Base-by-base conservation (phyloP, 2,329 filamentous ascomycete species). In the Fusarium stilboides region DNA sequence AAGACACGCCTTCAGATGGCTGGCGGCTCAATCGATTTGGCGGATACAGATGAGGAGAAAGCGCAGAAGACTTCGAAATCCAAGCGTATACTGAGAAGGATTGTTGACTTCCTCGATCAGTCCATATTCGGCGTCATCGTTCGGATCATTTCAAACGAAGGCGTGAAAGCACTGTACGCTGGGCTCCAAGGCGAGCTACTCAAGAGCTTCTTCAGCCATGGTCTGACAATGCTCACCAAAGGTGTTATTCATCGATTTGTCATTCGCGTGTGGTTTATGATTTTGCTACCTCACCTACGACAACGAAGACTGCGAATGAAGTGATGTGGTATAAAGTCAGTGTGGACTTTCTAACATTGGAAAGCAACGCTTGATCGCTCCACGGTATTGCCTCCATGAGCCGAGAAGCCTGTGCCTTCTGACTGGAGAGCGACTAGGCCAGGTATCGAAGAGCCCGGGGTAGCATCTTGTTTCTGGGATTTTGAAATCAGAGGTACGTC, bases 371-470 rank as follows among this genome's bases (percentile, higher is more conserved):
- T 91, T 5, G 87, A 82, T 78, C 91, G 96, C 80, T 92, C 92
- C 17, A 97, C 94, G 73, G 92, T 88, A 75, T 92, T 97, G 52
- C 88, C 87, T 4, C 96, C 95, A n/a, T 91, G 91, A 6, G 93
- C 92, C 6, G 95, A 94, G 79, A 97, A 98, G 0, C 95, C 95
- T 0, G 95, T 98, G 1, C 95, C 95, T 73, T 98, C 95, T 36
- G 91, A 93, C 70, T 88, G 90, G 49, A 98, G 87, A 75, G 92
- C 89, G 5, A 98, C 90, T 34, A 98, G 77, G 0, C 94, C 94
- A 0, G 90, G 88, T 62, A 85, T 88, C 36, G 91, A 85, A 53
- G 83, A 88, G 36, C 89, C 86, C 71, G 88, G 88, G 42, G 70
- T 67, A 60, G 49, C 75, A 72, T 69, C 76, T 73, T 85, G 79